Percentiles rank a stretch among this genome's conserved stretches.
Conservation (phyloP, 2,329 filamentous ascomycete genomes). For the Exophiala lecanii-corni region DNA sequence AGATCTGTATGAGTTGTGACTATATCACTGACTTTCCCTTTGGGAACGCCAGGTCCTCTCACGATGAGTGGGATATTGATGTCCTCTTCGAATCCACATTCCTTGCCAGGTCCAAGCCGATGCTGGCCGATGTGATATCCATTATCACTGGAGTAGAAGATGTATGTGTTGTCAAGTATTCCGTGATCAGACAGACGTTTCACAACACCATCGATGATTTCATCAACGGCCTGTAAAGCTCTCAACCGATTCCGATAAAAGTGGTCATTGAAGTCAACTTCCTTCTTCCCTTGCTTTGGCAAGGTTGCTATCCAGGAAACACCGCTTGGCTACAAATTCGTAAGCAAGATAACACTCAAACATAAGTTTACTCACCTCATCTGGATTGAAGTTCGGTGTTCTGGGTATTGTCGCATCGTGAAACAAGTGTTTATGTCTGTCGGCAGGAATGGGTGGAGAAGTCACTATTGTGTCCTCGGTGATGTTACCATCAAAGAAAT, state of each 20-base stretch:
- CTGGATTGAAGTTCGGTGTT: slow-evolving; percentile 62
- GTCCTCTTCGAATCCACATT: slow-evolving; percentile 56
- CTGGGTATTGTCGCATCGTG: slow-evolving; percentile 55
- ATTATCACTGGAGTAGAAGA: slow-evolving; percentile 59
- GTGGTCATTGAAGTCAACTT: slow-evolving; percentile 49
- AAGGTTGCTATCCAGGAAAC: slow-evolving; percentile 44
- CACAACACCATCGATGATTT: slow-evolving; percentile 46
- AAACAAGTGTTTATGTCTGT: slow-evolving; percentile 61
- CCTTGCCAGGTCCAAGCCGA: slow-evolving; percentile 54
- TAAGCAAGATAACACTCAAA: too few species aligned
- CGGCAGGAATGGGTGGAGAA: slow-evolving; percentile 52
- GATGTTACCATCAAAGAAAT: slow-evolving; percentile 17
- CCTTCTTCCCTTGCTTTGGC: slow-evolving; percentile 40
- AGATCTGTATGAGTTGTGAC: slow-evolving; percentile 62
- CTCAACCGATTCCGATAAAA: slow-evolving; percentile 49
- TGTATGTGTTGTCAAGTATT: slow-evolving; percentile 50
- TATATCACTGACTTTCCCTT: slow-evolving; percentile 38
- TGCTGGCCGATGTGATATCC: slow-evolving; percentile 59
- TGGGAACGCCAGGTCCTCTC: slow-evolving; percentile 52
- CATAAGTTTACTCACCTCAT: slow-evolving; percentile 38
- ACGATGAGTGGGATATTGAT: slow-evolving; percentile 57
- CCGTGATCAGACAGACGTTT: slow-evolving; percentile 37
- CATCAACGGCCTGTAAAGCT: slow-evolving; percentile 50
- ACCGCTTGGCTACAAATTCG: slow-evolving; percentile 38
- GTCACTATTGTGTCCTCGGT: slow-evolving; percentile 30